phyloP scores from a whole-genome alignment of 139 green algal genomes.

The Parachlorella kessleri region DNA sequence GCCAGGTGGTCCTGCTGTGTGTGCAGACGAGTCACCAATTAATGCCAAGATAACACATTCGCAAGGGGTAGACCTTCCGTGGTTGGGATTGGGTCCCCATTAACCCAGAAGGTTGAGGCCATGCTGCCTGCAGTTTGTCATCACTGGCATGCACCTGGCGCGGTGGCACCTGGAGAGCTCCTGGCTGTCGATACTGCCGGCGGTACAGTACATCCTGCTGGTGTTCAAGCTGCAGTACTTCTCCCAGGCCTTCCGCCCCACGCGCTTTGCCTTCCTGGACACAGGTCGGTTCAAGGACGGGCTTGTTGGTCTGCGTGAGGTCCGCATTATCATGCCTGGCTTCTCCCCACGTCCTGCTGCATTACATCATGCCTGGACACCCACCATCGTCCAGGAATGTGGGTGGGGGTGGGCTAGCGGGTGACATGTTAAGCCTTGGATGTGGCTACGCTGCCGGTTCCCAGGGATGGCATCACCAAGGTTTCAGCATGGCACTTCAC shows the following conservation, averaged over 20 bases:
- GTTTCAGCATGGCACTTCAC: too few relatives aligned
- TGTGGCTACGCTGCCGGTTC: too few relatives aligned
- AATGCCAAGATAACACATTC: too few relatives aligned
- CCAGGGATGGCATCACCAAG: too few relatives aligned
- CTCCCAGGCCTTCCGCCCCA: slow-evolving; percentile 43
- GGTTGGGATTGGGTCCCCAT: neutral
- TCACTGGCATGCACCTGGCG: slow-evolving; percentile 49
- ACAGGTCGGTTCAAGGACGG: neutral
- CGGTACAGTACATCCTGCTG: slow-evolving; percentile 59
- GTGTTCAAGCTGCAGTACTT: slow-evolving; percentile 50
- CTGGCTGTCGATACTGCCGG: slow-evolving; percentile 38
- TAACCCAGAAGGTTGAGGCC: neutral
- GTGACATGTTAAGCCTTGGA: too few relatives aligned
- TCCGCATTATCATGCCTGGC: neutral
- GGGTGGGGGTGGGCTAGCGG: too few relatives aligned
- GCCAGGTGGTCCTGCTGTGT: neutral
- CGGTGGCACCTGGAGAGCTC: slow-evolving; percentile 25
- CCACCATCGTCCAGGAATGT: too few relatives aligned
- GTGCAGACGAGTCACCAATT: too few relatives aligned
- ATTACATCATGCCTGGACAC: too few relatives aligned
- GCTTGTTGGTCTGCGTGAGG: neutral
- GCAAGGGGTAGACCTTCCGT: too few relatives aligned
- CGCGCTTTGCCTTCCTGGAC: slow-evolving; percentile 52
- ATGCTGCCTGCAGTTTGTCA: slow-evolving; percentile 38
- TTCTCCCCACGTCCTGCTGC: slow-evolving; percentile 16